Percentiles rank a stretch among this genome's conserved stretches.
Conservation (phyloP, 2,329 filamentous ascomycete genomes). For the Sporothrix globosa region DNA sequence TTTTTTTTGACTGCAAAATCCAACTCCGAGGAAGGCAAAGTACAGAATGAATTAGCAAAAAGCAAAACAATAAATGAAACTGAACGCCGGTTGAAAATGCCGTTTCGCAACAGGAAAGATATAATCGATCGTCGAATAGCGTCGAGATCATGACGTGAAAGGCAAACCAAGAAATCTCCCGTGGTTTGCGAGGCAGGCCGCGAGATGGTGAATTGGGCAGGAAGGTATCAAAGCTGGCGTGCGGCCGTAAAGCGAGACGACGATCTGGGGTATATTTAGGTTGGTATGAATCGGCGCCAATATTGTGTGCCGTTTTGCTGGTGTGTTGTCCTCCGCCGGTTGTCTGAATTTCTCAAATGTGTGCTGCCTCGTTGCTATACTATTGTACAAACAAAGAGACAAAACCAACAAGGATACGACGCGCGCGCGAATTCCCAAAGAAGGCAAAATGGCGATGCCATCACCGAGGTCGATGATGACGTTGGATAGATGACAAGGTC, state of each 20-base stretch:
- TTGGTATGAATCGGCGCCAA: background rate
- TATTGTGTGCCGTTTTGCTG: background rate
- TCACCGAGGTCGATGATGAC: conserved; percentile 30
- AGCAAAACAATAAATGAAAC: background rate
- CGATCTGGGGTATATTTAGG: conserved; percentile 9
- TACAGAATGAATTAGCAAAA: background rate
- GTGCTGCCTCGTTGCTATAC: conserved; percentile 26
- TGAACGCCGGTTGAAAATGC: conserved; percentile 30
- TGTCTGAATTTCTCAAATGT: conserved; percentile 14
- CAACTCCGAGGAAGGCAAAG: conserved; percentile 5
- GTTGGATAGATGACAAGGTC: conserved; percentile 35
- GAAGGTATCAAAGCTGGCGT: background rate
- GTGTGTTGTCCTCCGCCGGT: conserved; percentile 23
- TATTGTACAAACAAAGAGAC: conserved; percentile 26
- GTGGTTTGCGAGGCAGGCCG: conserved; percentile 10
- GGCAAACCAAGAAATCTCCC: background rate
- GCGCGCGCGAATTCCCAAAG: conserved; percentile 13
- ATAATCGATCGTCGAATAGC: background rate
- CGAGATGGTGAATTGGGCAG: background rate
- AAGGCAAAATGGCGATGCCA: conserved; percentile 19
- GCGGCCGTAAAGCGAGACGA: background rate
- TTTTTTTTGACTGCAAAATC: background rate
- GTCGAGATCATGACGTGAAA: background rate
- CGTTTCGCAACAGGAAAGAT: conserved; percentile 5
- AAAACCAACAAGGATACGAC: conserved; percentile 21